Base-by-base conservation (phyloP, 345 rosid genomes). In the Lagerstroemia speciosa region DNA sequence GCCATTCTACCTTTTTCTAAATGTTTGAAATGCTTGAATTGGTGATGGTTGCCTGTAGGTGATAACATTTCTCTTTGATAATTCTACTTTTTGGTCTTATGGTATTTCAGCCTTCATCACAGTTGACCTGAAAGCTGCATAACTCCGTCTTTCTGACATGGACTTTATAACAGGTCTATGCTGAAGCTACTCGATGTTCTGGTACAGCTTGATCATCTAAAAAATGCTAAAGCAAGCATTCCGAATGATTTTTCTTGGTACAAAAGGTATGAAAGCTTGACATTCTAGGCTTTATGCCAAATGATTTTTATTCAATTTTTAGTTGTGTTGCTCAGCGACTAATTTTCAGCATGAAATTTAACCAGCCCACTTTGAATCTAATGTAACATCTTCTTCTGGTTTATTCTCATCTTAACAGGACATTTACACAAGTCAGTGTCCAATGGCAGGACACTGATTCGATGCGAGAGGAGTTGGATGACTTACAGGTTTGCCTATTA, bases 241-340 rank as follows among this genome's bases (percentile, higher is more conserved):
- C 99, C 98, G 34, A 94, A 94, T 85, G 99, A 94, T 82, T 94
- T 94, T 77, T 88, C 99, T 73, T 94, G 99, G 99, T 94, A 94
- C 72, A 94, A 94, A 79, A 92, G 98, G 98, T 92, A 85, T 40
- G 76, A 2, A 20, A 32, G 10, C 73, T 27, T 43, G 53, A 3
- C 6, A 27, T 58, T 58, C 20, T 30, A 30, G 29, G 33, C 34
- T 58, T 53, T 1, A n/a, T n/a, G 14, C 29, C 8, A 8, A 24
- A 24, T 53, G 27, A 27, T 30, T 29, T 30, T 34, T 27, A 27
- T 58, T 30, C 20, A 52, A 10, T 58, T 53, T 24, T 30, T 4
- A 27, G 15, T 27, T 58, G 8, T 58, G 9, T 58, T 27, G 10
- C 34, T 27, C 15, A 3, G 29, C 17, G 14, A 29, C 34, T 11